Base-by-base conservation (phyloP, 2,329 filamentous ascomycete genomes). In the Paracorniculantispora psalliotae region DNA sequence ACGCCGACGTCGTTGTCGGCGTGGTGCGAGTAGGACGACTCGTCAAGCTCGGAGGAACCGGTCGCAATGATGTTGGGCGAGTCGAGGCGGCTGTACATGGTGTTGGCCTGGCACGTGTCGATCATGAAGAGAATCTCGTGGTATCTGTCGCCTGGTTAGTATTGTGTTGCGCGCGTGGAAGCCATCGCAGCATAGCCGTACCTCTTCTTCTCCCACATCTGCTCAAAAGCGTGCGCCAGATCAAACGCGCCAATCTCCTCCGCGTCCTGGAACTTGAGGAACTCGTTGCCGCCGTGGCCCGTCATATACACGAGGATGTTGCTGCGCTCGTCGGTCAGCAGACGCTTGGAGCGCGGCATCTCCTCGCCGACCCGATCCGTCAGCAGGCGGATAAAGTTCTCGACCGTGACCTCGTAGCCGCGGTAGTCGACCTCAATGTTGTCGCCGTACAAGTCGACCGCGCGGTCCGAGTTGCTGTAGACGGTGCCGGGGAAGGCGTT, bases 201-300 rank as follows among this genome's bases (percentile, higher is more conserved):
- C 79, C 94, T 88, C 79, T 96, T 96, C 85, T 99, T 99, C 81
- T 99, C 94, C 90, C 92, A 97, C 94, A 99, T 99, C 79, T 99
- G 93, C 75, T 96, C 92, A 72, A 99, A 97, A 0, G 94, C 94
- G 73, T 99, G 91, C 5, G 96, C 94, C 59, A 99, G 79, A 75
- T 99, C 94, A 72, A 96, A 97, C 0, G 92, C 92, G 59, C 91
- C 92, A 65, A 99, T 97, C 75, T 99, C 94, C 73, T 99, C 94
- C 7, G 92, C 91, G 67, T 99, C 94, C 73, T 99, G 94, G 69
- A 99, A 99, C 73, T 99, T 99, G 61, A 99, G 77, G 67, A 99
- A 99, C 75, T 97, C 92, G 71, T 97, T 96, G 19, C 94, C 94
- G 33, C 94, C 94, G 68, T 99, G 94, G 0, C 94, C 94, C 1